These are phyloP conservation scores for Eucalyptus curtisii DNA, from an alignment of 345 rosid species.

Conservation along the genomic window DNA sequence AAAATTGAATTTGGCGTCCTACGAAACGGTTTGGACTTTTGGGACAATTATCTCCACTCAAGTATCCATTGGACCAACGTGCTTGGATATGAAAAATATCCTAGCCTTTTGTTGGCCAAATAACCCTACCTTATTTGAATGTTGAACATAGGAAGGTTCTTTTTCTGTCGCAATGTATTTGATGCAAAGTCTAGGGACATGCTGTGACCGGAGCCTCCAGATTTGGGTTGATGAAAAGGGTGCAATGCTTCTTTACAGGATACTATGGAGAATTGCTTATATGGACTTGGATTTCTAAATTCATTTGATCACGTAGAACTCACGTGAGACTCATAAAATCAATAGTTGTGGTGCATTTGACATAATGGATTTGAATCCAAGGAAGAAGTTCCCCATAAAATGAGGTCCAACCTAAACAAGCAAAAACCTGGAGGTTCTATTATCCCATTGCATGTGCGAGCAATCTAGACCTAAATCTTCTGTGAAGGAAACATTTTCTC, in stretches of 20 bases:
- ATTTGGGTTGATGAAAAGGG: not conserved
- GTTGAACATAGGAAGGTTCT: not conserved
- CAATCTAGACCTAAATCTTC: not conserved
- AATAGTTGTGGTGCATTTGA: not conserved
- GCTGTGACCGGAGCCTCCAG: not conserved
- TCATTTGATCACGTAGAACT: not conserved
- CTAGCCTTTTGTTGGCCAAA: not conserved
- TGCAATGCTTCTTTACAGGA: not conserved
- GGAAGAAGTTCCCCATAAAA: not conserved
- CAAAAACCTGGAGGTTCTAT: not conserved
- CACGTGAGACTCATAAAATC: not conserved
- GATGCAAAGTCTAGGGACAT: not conserved
- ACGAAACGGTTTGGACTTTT: no score
- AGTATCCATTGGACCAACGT: not conserved
- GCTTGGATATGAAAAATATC: not conserved
- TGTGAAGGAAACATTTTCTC: accelerated
- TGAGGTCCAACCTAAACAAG: not conserved
- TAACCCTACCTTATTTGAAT: not conserved
- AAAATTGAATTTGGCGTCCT: no score
- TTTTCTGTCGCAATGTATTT: not conserved
- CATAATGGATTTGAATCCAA: accelerated
- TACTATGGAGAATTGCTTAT: not conserved
- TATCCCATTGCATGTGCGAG: not conserved
- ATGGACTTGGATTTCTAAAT: not conserved
- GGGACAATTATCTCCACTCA: no score